These are phyloP conservation scores for Rhizoctonia solani DNA, from an alignment of 1,284 basidiomycete species.

Conservation along the genomic window DNA sequence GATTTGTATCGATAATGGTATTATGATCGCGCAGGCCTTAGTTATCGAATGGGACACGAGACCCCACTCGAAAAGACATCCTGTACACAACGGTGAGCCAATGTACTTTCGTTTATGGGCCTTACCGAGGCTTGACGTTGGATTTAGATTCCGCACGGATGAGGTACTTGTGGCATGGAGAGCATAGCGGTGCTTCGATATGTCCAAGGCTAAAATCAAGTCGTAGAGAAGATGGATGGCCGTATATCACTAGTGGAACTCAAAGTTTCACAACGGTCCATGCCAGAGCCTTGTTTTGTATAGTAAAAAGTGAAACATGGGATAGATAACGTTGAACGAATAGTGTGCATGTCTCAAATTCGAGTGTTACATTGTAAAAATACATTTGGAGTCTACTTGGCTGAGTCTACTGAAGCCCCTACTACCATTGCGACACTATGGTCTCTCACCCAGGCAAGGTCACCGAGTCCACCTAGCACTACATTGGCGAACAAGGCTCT, in stretches of 20 bases:
- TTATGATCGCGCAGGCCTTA: slow-evolving; percentile 99
- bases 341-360: too few relatives aligned
- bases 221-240: too few relatives aligned
- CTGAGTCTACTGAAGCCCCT: too few relatives aligned
- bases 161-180: slow-evolving; percentile 89
- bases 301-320: too few relatives aligned
- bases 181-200: slow-evolving; percentile 47
- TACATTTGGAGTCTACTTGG: too few relatives aligned
- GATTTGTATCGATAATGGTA: slow-evolving; percentile 99
- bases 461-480: not conserved
- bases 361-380: too few relatives aligned
- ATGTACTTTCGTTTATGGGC: not conserved
- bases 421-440: not conserved
- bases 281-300: too few relatives aligned
- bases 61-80: slow-evolving; percentile 80
- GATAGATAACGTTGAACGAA: too few relatives aligned
- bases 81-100: slow-evolving; percentile 81
- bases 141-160: slow-evolving; percentile 82
- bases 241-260: too few relatives aligned
- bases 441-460: not conserved
- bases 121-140: not conserved
- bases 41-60: slow-evolving; percentile 87
- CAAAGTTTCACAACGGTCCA: too few relatives aligned
- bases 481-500: slow-evolving; percentile 2
- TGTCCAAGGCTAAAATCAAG: too few relatives aligned